Evolutionary conservation across 2,329 filamentous ascomycete species (phyloP).

Genomic region (Diaporthe aspalathi): DNA sequence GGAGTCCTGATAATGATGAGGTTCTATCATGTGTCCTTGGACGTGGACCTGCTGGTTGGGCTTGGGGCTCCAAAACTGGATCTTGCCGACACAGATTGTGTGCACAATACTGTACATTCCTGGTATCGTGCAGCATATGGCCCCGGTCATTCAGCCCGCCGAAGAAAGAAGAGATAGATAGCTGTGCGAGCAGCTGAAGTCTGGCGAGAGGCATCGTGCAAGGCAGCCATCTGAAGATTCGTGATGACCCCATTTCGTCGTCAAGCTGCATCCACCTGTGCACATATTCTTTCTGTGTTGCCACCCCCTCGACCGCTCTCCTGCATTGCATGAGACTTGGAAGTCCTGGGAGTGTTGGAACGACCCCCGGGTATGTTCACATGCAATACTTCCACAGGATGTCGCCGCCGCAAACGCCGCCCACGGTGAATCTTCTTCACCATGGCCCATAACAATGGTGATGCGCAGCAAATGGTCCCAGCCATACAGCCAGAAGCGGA

Average conservation of each 20-base stretch:
- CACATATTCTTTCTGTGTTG: not conserved
- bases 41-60: not conserved
- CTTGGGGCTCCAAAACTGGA: not conserved
- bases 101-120: not conserved
- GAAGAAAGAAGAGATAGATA: constrained; percentile 20
- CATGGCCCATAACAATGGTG: not conserved
- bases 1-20: not conserved
- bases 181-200: constrained; percentile 31
- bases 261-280: too few species aligned
- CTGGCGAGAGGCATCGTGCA: constrained; percentile 27
- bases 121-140: constrained; percentile 16
- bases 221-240: constrained; percentile 5
- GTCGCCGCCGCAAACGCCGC: not conserved
- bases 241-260: not conserved
- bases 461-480: constrained; percentile 19
- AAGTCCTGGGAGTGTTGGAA: not conserved
- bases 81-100: not conserved
- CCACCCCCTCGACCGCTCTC: not conserved
- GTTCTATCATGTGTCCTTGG: too few species aligned
- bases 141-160: constrained; percentile 12
- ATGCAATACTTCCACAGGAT: not conserved
- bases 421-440: not conserved
- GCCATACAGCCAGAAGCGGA: constrained; percentile 22
- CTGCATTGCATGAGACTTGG: not conserved
- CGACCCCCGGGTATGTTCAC: not conserved